phyloP scores from a whole-genome alignment of 306 rosid genomes.

The Fagus sylvatica region DNA sequence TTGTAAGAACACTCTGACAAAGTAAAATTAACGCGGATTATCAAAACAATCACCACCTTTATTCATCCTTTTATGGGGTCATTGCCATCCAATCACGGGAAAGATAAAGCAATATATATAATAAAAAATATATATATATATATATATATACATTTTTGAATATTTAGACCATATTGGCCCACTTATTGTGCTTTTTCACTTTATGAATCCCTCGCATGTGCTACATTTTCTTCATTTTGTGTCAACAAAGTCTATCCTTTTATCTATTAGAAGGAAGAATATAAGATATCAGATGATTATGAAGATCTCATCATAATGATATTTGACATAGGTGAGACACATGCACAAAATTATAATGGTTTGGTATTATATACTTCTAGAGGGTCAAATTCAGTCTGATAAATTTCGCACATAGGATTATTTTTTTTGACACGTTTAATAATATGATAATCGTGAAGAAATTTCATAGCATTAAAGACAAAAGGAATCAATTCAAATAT shows the following conservation, averaged over 20 bases:
- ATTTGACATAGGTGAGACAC: slow-evolving; percentile 3
- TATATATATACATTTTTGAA: slow-evolving; percentile 36
- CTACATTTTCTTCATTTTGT: slow-evolving; percentile 30
- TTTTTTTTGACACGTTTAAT: slow-evolving; percentile 8
- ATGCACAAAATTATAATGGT: neutral
- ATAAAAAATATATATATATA: too few relatives aligned
- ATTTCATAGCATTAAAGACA: neutral
- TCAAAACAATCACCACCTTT: neutral
- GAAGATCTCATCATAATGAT: slow-evolving; percentile 28
- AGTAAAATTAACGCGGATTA: neutral
- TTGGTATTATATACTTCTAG: slow-evolving; percentile 29
- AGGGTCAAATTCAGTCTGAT: slow-evolving; percentile 28
- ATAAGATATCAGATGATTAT: slow-evolving; percentile 19
- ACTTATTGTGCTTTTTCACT: slow-evolving; percentile 46
- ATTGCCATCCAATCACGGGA: slow-evolving; percentile 31
- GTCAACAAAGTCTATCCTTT: slow-evolving; percentile 20
- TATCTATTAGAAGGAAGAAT: neutral
- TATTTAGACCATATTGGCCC: slow-evolving; percentile 50
- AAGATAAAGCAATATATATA: slow-evolving; percentile 17
- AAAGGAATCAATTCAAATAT: slow-evolving; percentile 5
- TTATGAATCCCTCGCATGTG: slow-evolving; percentile 44
- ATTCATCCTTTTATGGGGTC: neutral
- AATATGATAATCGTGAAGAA: slow-evolving; percentile 26
- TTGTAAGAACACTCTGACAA: neutral
- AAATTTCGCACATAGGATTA: neutral